Evolutionary conservation across 805 yeast genomes (phyloP).

Genomic region (Saturnispora gosingensis): DNA sequence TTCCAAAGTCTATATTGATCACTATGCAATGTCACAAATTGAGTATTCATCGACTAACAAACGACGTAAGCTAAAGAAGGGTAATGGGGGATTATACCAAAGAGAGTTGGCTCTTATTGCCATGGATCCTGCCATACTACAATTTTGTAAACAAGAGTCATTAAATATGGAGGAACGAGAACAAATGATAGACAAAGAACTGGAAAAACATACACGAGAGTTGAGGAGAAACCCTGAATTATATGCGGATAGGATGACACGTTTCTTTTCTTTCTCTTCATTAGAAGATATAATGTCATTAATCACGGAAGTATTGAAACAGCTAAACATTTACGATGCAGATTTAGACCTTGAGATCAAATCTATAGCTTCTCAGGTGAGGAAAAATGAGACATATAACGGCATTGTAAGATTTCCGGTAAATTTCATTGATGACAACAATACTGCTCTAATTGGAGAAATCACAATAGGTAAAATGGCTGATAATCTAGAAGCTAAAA

Average conservation of each 20-base stretch:
- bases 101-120: slow-evolving; percentile 30
- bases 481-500: slow-evolving; percentile 33
- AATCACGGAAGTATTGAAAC: slow-evolving; percentile 33
- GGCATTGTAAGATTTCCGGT: slow-evolving; percentile 32
- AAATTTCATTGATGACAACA: slow-evolving; percentile 36
- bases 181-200: slow-evolving; percentile 17
- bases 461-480: slow-evolving; percentile 34
- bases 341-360: slow-evolving; percentile 16
- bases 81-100: slow-evolving; percentile 20
- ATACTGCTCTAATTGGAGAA: slow-evolving; percentile 36
- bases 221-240: slow-evolving; percentile 18
- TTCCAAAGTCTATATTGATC: slow-evolving; percentile 17
- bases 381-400: slow-evolving; percentile 22
- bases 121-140: slow-evolving; percentile 43
- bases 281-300: slow-evolving; percentile 35
- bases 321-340: slow-evolving; percentile 31
- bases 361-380: slow-evolving; percentile 15
- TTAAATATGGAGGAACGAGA: slow-evolving; percentile 20
- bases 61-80: slow-evolving; percentile 23
- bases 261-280: slow-evolving; percentile 40
- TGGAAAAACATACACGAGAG: slow-evolving; percentile 14
- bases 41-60: slow-evolving; percentile 31
- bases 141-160: slow-evolving; percentile 26
- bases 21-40: slow-evolving; percentile 34
- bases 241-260: slow-evolving; percentile 38